Conservation (phyloP, 495 filamentous ascomycete genomes). For the Choiromyces venosus region DNA sequence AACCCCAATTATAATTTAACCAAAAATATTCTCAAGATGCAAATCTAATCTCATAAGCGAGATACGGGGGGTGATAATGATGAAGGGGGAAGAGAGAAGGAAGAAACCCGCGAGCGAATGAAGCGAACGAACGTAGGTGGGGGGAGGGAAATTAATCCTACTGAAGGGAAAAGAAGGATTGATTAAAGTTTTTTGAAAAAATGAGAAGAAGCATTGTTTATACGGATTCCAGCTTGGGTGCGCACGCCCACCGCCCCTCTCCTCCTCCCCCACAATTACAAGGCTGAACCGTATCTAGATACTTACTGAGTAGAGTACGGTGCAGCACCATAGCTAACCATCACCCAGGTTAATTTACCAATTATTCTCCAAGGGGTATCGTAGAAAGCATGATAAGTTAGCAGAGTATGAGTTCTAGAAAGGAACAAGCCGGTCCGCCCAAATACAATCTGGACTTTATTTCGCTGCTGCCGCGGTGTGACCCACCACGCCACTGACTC, state of each 20-base stretch:
- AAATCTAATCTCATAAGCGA: neutral
- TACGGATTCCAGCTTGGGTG: neutral
- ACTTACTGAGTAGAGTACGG: neutral
- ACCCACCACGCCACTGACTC: neutral
- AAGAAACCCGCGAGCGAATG: neutral
- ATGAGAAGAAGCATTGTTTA: constrained; percentile 2
- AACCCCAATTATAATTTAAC: neutral
- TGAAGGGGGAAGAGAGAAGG: neutral
- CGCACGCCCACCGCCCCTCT: too few relatives aligned
- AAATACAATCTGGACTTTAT: neutral
- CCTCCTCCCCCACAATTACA: neutral
- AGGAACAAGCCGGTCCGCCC: neutral
- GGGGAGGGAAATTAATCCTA: neutral
- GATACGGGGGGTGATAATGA: neutral
- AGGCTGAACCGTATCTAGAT: neutral
- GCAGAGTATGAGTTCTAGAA: neutral
- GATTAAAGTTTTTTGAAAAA: neutral
- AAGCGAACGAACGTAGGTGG: neutral
- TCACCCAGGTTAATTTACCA: neutral
- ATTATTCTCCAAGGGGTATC: neutral
- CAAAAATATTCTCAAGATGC: neutral
- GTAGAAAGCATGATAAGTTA: neutral
- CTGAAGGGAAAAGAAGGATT: neutral
- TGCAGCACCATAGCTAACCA: neutral
- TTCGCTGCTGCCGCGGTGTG: neutral